These are phyloP conservation scores for Pseudozyma tsukubaensis DNA, from an alignment of 1,284 basidiomycete species.

Conservation along the genomic window DNA sequence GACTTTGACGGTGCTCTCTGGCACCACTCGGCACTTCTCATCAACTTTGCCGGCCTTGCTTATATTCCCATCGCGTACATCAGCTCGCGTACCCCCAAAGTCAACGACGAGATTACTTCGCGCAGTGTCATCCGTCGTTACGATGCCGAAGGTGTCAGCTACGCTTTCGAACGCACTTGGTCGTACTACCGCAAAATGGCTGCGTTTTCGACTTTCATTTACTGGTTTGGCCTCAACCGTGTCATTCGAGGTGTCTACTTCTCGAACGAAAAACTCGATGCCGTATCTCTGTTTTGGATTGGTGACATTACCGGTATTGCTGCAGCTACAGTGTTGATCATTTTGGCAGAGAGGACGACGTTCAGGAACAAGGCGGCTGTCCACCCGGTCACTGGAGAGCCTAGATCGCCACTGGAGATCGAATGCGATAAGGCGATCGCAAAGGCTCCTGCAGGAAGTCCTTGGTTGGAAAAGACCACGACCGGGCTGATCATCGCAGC, in stretches of 20 bases:
- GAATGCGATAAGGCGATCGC: constrained; percentile 54
- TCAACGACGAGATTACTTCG: constrained; percentile 37
- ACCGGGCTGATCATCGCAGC: constrained; percentile 26
- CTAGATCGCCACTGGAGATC: constrained; percentile 35
- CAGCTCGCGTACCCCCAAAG: constrained; percentile 41
- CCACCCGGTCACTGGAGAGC: constrained; percentile 39
- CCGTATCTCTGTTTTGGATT: constrained; percentile 42
- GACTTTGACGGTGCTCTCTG: constrained; percentile 17
- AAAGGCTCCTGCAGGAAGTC: constrained; percentile 48
- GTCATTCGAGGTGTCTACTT: constrained; percentile 29
- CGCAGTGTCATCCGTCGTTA: constrained; percentile 37
- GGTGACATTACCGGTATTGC: constrained; percentile 37
- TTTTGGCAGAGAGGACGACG: constrained; percentile 39
- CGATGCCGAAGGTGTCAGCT: constrained; percentile 52
- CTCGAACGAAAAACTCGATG: constrained; percentile 27
- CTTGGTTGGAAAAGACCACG: constrained; percentile 46
- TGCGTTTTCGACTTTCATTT: constrained; percentile 39
- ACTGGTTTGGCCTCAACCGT: constrained; percentile 56
- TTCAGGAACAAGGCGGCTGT: constrained; percentile 31
- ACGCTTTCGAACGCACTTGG: constrained; percentile 55
- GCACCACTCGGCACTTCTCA: constrained; percentile 28
- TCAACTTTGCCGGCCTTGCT: constrained; percentile 36
- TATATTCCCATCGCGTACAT: constrained; percentile 38
- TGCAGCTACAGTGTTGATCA: constrained; percentile 20
- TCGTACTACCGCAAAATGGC: constrained; percentile 55